These are phyloP conservation scores for Fusarium vanettenii DNA, from an alignment of 2,329 filamentous ascomycete species.

Conservation along the genomic window DNA sequence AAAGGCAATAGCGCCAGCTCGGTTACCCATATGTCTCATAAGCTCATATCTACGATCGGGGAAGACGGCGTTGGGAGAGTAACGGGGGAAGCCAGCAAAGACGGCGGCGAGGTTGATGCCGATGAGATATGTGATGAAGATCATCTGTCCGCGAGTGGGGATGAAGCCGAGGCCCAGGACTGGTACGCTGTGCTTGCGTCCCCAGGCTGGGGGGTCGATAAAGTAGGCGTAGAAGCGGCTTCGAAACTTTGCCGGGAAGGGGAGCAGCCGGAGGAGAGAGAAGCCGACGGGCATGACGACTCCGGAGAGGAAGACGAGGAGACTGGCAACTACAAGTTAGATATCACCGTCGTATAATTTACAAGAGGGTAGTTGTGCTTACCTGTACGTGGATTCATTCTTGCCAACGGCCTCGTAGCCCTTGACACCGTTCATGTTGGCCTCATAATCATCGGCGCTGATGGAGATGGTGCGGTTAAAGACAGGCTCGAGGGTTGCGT, in stretches of 20 bases:
- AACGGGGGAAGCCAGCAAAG: slow-evolving; percentile 43
- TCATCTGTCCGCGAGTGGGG: slow-evolving; percentile 56
- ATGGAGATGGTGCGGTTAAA: slow-evolving; percentile 34
- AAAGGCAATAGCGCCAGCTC: slow-evolving; percentile 55
- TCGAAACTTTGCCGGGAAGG: slow-evolving; percentile 15
- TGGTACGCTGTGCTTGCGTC: slow-evolving; percentile 38
- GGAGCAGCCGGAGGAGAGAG: slow-evolving; percentile 36
- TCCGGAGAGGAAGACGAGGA: slow-evolving; percentile 36
- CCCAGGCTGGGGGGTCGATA: slow-evolving; percentile 44
- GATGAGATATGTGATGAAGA: slow-evolving; percentile 57
- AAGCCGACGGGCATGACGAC: slow-evolving; percentile 34
- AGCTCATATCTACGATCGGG: slow-evolving; percentile 42
- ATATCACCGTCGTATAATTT: too few species aligned
- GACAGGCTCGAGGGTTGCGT: background rate
- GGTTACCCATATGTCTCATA: slow-evolving; percentile 50
- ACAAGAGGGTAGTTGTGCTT: background rate
- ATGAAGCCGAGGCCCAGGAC: slow-evolving; percentile 42
- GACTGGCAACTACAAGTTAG: slow-evolving; percentile 13
- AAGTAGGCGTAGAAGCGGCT: slow-evolving; percentile 43
- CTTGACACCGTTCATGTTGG: slow-evolving; percentile 23
- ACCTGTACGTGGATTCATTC: slow-evolving; percentile 35
- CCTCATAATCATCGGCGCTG: slow-evolving; percentile 3
- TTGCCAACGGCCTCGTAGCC: background rate
- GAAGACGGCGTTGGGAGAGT: slow-evolving; percentile 46
- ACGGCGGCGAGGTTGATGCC: slow-evolving; percentile 51